A percentile compares a stretch with the other conserved stretches of the same genome.
phyloP scores from a whole-genome alignment of 192 early-diverging fungal species.

The Borealophlyctis nickersoniae region DNA sequence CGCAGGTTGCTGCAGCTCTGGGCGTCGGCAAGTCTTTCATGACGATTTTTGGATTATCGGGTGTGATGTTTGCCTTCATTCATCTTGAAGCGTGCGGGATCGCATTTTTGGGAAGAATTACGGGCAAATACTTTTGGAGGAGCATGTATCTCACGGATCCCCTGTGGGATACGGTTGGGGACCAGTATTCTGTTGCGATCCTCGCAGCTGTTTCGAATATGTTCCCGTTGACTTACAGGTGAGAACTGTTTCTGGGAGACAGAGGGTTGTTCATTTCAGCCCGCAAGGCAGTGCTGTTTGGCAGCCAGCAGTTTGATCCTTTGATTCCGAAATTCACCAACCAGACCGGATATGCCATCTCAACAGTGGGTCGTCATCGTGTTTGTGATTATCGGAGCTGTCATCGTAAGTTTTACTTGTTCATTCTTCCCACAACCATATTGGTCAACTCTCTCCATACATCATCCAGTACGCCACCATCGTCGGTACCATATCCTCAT shows the following conservation, averaged over 20 bases:
- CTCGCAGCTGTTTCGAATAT: slow-evolving; percentile 43
- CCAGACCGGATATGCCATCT: slow-evolving; percentile 27
- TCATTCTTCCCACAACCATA: neutral
- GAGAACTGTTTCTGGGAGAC: slow-evolving; percentile 3
- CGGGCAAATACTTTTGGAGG: slow-evolving; percentile 29
- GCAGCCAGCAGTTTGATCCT: neutral
- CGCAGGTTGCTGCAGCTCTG: slow-evolving; percentile 27
- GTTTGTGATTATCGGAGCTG: slow-evolving; percentile 34
- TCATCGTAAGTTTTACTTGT: slow-evolving; percentile 4
- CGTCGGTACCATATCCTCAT: slow-evolving; percentile 48
- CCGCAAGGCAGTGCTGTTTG: neutral
- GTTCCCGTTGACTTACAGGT: slow-evolving; percentile 43
- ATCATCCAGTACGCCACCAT: slow-evolving; percentile 31
- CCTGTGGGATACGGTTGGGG: slow-evolving; percentile 12
- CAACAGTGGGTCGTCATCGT: slow-evolving; percentile 39
- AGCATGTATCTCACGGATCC: slow-evolving; percentile 11
- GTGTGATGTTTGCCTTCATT: slow-evolving; percentile 30
- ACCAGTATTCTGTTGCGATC: slow-evolving; percentile 42
- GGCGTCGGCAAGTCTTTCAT: slow-evolving; percentile 39
- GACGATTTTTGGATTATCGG: slow-evolving; percentile 36
- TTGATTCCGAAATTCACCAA: neutral
- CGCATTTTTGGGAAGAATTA: slow-evolving; percentile 33
- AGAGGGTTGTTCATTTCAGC: slow-evolving; percentile 2
- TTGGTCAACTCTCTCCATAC: neutral
- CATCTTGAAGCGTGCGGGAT: slow-evolving; percentile 42